A percentile compares a stretch with the other conserved stretches of the same genome.
Evolutionary conservation across 805 yeast species (phyloP).

Genomic region (Zygosaccharomyces siamensis): DNA sequence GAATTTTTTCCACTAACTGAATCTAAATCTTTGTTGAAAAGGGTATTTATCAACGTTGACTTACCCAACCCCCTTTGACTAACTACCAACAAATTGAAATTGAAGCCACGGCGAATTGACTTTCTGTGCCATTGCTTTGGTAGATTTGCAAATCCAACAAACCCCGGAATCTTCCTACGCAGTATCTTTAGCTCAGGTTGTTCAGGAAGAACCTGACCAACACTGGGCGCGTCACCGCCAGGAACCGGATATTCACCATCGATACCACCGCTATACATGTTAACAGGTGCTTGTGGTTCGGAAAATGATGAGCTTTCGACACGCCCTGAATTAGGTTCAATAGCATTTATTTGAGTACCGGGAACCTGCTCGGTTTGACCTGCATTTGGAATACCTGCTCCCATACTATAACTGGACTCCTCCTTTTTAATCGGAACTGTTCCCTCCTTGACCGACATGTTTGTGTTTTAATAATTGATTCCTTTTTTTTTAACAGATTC

Average conservation of each 20-base stretch:
- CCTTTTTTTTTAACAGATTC: not conserved
- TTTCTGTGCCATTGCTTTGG: constrained; percentile 99
- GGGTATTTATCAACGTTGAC: constrained; percentile 83
- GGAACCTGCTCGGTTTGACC: constrained; percentile 2
- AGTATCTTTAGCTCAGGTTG: constrained; percentile 52
- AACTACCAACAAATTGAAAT: constrained; percentile 81
- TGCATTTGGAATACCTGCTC: not conserved
- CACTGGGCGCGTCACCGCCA: not conserved
- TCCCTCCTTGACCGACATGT: constrained; percentile 9
- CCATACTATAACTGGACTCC: constrained; percentile 7
- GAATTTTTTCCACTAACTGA: constrained; percentile 7
- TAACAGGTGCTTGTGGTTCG: not conserved
- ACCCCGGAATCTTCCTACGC: constrained; percentile 80
- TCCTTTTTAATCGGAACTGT: constrained; percentile 13
- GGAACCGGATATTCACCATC: not conserved
- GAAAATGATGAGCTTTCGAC: not conserved
- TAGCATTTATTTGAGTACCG: constrained; percentile 1
- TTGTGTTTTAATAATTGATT: not conserved
- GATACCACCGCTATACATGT: not conserved
- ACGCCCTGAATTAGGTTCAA: not conserved
- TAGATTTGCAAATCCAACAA: constrained; percentile 94
- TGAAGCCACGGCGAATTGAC: constrained; percentile 84
- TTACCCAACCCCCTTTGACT: constrained; percentile 93
- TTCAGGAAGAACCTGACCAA: constrained; percentile 32
- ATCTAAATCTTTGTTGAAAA: constrained; percentile 67